Evolutionary conservation across 495 filamentous ascomycete genomes (phyloP), one percentile per base, ranked within the genome.

Genomic region (Hamigera avellanea): DNA sequence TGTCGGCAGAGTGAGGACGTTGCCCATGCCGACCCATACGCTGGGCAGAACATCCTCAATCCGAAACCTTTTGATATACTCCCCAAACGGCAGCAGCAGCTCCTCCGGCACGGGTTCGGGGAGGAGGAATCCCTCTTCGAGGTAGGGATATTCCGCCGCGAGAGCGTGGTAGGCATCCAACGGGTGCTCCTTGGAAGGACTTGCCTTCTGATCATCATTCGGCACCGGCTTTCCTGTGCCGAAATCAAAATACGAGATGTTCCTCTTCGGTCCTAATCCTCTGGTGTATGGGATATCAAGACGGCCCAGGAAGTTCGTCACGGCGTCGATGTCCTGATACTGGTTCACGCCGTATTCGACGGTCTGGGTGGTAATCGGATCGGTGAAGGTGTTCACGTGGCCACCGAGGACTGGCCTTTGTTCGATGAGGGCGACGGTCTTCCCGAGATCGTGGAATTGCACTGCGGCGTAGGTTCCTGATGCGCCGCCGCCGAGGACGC

Each of bases 401-500:
- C 65, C 65, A 10, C 66, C 64, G 2, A 70, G 49, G 12, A 19
- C 23, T 17, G 32, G 36, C 6, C 56, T 41, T 34, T 39, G 28
- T 41, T 70, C 66, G 26, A 69, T 43, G 14, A 70, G 32, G 10
- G 54, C 42, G 14, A 70, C 44, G 2, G 40, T 46, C 19, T 63
- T 59, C 15, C 45, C 42, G 17, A 44, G 35, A 41, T 66, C 50
- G 10, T 34, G 32, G 2, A 74, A 53, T 10, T 52, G 44, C 12
- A 71, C 53, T 2, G 70, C 66, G 12, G 66, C 54, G 40, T 69
- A 69, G 1, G 62, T 70, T 9, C 69, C 70, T 8, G 57, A 42
- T 0, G 66, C 45, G 9, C 70, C 70, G 21, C 70, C 69, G 6
- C 67, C 70, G 17, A 72, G 56, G 34, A 72, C 59, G 26, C 44